Evolutionary conservation across 23 red algal species (phyloP).

Genomic region (Gracilaria domingensis): DNA sequence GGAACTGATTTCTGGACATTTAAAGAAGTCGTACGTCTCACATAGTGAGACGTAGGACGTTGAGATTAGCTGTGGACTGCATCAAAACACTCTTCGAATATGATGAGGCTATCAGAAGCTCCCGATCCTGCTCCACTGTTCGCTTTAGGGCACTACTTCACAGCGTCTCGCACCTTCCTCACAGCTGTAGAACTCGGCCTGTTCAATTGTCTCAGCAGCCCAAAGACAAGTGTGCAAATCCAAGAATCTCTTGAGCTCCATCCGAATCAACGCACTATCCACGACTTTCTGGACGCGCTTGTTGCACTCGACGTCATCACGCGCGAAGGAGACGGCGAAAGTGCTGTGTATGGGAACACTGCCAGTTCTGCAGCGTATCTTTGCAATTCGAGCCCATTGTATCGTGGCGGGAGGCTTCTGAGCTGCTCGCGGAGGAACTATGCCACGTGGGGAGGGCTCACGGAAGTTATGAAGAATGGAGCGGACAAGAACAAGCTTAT

Average conservation of each 20-base stretch:
- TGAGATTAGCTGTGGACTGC: too few species aligned
- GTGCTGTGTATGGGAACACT: not conserved
- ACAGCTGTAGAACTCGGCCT: slow-evolving; percentile 33
- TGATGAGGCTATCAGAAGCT: too few species aligned
- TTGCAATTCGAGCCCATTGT: not conserved
- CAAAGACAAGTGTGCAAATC: not conserved
- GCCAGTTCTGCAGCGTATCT: not conserved
- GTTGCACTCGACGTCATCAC: slow-evolving; percentile 13
- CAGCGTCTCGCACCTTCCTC: not conserved
- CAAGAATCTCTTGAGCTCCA: not conserved
- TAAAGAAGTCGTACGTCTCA: too few species aligned
- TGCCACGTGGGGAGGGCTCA: not conserved
- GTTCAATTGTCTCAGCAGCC: not conserved
- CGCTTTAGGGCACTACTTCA: not conserved
- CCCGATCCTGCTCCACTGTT: not conserved
- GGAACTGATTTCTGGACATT: too few species aligned
- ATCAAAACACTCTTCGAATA: too few species aligned
- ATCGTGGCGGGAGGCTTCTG: not conserved
- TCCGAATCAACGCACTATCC: not conserved
- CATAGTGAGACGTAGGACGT: too few species aligned
- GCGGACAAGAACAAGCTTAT: not conserved
- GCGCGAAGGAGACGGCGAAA: not conserved
- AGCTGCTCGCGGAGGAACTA: not conserved
- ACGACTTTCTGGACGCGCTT: slow-evolving; percentile 24
- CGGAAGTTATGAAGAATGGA: not conserved